Conservation (phyloP, 1,139 yeast genomes). For the Taphrina populina region DNA sequence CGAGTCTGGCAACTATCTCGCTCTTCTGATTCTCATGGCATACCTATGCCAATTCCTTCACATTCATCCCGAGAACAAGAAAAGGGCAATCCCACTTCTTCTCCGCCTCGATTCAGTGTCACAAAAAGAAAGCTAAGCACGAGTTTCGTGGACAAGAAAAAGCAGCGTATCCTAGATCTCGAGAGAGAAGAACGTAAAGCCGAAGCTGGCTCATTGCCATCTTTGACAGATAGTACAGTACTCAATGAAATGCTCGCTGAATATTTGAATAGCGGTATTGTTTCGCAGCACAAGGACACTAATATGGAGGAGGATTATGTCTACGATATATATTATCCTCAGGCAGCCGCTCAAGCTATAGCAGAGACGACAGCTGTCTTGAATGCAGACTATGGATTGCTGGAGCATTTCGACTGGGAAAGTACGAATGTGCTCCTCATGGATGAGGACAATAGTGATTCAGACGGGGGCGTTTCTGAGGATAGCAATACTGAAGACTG, state of each 20-base stretch:
- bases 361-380: constrained; percentile 16
- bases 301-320: constrained; percentile 27
- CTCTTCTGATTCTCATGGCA: constrained; percentile 25
- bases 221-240: constrained; percentile 6
- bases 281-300: not conserved
- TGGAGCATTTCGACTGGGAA: constrained; percentile 31
- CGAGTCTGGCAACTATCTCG: constrained; percentile 30
- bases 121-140: constrained; percentile 16
- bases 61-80: not conserved
- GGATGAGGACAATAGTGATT: constrained; percentile 18
- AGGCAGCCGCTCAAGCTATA: constrained; percentile 25
- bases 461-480: constrained; percentile 2
- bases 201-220: not conserved
- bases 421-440: constrained; percentile 5
- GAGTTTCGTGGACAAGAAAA: not conserved
- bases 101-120: constrained; percentile 28
- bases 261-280: not conserved
- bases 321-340: constrained; percentile 29
- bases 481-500: constrained; percentile 31
- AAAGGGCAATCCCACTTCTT: not conserved
- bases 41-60: constrained; percentile 12
- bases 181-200: constrained; percentile 9
- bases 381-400: constrained; percentile 15
- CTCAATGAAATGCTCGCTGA: constrained; percentile 18
- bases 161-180: constrained; percentile 21